Conservation (phyloP, 768 basidiomycete species). For the Calocybe gangraenosa region DNA sequence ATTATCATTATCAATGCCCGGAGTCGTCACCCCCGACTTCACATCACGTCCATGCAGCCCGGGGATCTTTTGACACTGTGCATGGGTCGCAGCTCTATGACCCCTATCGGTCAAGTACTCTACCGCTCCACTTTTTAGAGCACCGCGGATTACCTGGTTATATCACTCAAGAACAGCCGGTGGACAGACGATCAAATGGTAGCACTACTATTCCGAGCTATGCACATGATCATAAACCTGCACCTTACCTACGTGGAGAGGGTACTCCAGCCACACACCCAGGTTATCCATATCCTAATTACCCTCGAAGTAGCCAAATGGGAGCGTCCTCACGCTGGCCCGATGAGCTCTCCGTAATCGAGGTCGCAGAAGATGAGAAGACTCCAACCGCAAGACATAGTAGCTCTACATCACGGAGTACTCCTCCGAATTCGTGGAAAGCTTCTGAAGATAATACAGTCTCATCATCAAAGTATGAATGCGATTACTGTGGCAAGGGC, state of each 20-base stretch:
- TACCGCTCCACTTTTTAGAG: constrained; percentile 1
- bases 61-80: not conserved
- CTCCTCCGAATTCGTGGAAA: not conserved
- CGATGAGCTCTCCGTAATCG: constrained; percentile 5
- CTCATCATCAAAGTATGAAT: constrained; percentile 62
- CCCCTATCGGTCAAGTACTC: constrained; percentile 1
- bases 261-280: constrained; percentile 3
- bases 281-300: not conserved
- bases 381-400: constrained; percentile 13
- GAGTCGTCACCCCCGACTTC: constrained; percentile 1
- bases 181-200: no score
- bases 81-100: constrained; percentile 1
- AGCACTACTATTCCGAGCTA: not conserved
- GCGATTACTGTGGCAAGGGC: constrained; percentile 73
- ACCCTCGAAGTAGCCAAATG: not conserved
- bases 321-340: constrained; percentile 1
- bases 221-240: not conserved
- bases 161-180: not conserved
- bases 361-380: constrained; percentile 11
- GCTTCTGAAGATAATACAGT: constrained; percentile 15
- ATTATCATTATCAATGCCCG: not conserved
- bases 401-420: constrained; percentile 1
- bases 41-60: not conserved
- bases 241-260: not conserved
- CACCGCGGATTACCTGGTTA: constrained; percentile 1